Evolutionary conservation across 805 yeast genomes (phyloP), one percentile per base, ranked within the genome.

Genomic region (Lipomyces orientalis): DNA sequence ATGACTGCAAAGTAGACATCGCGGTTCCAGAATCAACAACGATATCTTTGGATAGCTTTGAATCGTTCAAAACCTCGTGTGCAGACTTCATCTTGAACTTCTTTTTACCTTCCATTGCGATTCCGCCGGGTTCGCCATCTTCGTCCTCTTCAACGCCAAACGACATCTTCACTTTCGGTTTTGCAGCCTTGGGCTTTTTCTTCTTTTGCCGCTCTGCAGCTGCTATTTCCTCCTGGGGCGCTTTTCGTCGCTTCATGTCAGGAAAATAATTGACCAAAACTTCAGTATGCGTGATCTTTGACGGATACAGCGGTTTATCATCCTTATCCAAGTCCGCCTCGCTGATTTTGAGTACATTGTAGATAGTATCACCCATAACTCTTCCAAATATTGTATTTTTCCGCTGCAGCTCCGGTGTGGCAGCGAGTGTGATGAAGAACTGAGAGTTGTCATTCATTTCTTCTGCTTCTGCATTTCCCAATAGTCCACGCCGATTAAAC

Each of bases 321-420:
- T 77, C 81, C 0, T 72, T 75, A 29, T 77, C 79, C 55, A 82
- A 64, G 69, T 86, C 89, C 14, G 83, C 79, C 52, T 84, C 85
- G 2, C 81, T 75, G 4, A 89, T 86, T 58, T 80, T 79, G 46
- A 84, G 75, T 14, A 87, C 83, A 37, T 80, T 84, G 77, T 81
- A 90, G 4, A 86, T 81, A 0, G 88, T 79, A 43, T 85, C 85
- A 2, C 86, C 90, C 1, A 83, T 82, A 14, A 88, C 79, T 66
- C 85, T 83, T 1, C 93, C 94, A 71, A 89, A 81, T 29, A 87
- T 72, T 14, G 87, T 81, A 69, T 79, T 76, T 61, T 77, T 79
- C 35, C 81, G 77, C 69, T 82, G 80, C 63, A 83, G 78, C 52
- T 82, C 82, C 6, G 85, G 84, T 12, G 83, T 70, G 14, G 84